Percentiles rank a stretch among this genome's conserved stretches.
phyloP scores from a whole-genome alignment of 108 stramenopile species.

The Discostella stelligeroides region DNA sequence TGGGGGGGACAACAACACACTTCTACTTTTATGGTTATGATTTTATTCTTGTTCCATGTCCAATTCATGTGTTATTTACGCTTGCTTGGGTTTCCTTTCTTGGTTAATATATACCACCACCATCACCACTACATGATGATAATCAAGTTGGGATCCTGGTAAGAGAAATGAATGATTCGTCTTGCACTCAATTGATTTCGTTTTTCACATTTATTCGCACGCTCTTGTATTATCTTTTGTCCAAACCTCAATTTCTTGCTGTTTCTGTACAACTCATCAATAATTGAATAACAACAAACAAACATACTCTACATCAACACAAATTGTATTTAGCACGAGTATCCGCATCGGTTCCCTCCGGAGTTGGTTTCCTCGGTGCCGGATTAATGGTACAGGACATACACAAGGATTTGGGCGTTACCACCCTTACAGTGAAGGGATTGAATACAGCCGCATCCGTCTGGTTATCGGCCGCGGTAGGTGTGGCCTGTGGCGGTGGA shows the following conservation, averaged over 20 bases:
- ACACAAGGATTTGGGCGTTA: slow-evolving; percentile 31
- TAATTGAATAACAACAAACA: no score
- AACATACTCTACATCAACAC: no score
- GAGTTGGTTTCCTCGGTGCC: slow-evolving; percentile 81
- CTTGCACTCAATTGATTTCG: neutral
- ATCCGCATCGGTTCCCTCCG: slow-evolving; percentile 79
- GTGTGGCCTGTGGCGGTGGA: slow-evolving; percentile 75
- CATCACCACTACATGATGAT: no score
- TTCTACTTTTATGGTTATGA: no score
- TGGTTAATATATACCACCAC: no score
- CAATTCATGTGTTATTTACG: no score
- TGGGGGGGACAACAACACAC: no score
- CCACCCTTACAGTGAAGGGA: slow-evolving; percentile 63
- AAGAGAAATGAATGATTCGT: neutral
- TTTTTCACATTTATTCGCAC: no score
- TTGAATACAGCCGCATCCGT: slow-evolving; percentile 74
- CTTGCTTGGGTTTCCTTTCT: no score
- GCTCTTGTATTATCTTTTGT: no score
- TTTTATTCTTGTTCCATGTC: slow-evolving; percentile 26
- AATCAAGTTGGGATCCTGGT: slow-evolving; percentile 17
- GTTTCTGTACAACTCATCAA: no score
- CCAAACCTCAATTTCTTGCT: no score
- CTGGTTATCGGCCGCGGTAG: slow-evolving; percentile 74
- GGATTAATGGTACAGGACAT: slow-evolving; percentile 75
- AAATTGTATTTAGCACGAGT: slow-evolving; percentile 41